phyloP scores from a whole-genome alignment of 495 filamentous ascomycete genomes.

The Penicillium robsamsonii region DNA sequence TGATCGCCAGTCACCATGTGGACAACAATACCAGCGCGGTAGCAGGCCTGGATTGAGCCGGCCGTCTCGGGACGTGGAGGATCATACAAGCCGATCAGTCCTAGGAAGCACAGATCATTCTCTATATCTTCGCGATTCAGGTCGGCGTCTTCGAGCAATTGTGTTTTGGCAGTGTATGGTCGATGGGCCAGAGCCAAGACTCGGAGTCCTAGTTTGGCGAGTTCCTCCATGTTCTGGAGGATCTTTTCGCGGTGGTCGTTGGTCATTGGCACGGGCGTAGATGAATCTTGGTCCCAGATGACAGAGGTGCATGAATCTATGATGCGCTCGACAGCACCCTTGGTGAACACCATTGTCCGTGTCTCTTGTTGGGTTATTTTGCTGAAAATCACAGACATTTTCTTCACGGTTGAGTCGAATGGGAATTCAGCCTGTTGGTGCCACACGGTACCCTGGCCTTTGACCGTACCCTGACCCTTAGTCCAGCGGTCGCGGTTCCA shows the following conservation, averaged over 20 bases:
- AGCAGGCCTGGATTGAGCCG: slow-evolving; percentile 61
- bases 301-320: slow-evolving; percentile 56
- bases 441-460: slow-evolving; percentile 43
- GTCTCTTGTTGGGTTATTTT: slow-evolving; percentile 22
- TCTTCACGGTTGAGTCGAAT: slow-evolving; percentile 60
- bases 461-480: slow-evolving; percentile 33
- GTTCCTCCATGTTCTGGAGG: slow-evolving; percentile 52
- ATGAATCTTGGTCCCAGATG: slow-evolving; percentile 47
- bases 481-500: slow-evolving; percentile 50
- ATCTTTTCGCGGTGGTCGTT: slow-evolving; percentile 39
- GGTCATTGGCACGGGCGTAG: slow-evolving; percentile 27
- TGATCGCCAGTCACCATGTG: slow-evolving; percentile 85
- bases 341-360: slow-evolving; percentile 52
- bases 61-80: slow-evolving; percentile 69
- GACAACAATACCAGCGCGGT: slow-evolving; percentile 68
- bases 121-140: slow-evolving; percentile 15
- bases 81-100: slow-evolving; percentile 74
- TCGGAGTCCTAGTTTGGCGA: slow-evolving; percentile 55
- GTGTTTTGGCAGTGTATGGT: slow-evolving; percentile 22
- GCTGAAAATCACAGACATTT: slow-evolving; percentile 56
- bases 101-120: slow-evolving; percentile 57
- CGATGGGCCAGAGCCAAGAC: slow-evolving; percentile 56
- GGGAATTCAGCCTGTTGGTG: slow-evolving; percentile 53
- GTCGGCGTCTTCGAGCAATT: slow-evolving; percentile 13
- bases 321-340: slow-evolving; percentile 70